Evolutionary conservation across 257 asterid species (phyloP), one percentile per base, ranked within the genome.

Genomic region (Solanum habrochaites): DNA sequence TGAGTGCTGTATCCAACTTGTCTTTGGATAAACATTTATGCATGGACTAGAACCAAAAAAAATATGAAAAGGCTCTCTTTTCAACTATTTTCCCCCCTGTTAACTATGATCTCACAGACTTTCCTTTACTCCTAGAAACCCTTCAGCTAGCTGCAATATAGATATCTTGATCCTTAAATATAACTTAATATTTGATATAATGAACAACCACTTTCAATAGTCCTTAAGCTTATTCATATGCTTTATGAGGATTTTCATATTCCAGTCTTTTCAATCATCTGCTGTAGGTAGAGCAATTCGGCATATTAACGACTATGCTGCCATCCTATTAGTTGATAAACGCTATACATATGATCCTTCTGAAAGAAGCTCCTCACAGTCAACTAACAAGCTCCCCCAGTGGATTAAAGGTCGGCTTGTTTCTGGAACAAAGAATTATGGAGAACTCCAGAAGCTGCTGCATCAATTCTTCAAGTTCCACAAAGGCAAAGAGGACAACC

Each of bases 271-370:
- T 85, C 20, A 78, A 31, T 60, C 12, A 31, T 75, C 20, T 64
- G 37, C 81, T 91, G 87, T 64, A 97, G 99, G 99, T 86, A 95
- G 99, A 92, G 99, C 98, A 81, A 97, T 97, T 91, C 93, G 99
- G 83, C 99, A 97, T 85, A 86, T 83, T 72, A 93, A 95, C 9
- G 99, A 97, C 90, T 97, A 93, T 89, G 98, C 99, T 31, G 98
- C 94, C 32, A 95, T 97, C 88, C 87, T 97, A 90, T 88, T 97
- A 92, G 99, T 95, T 43, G 99, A 97, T 90, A 93, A 94, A 11
- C 97, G 99, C 62, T 97, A 94, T 87, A 89, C 96, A 85, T 91
- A 91, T 77, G 98, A 94, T 90, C 88, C 98, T 5, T 90, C 89
- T 23, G 92, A 91, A 88, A 87, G 87, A 83, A 91, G 89, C 91